Conservation (phyloP, 2,329 filamentous ascomycete genomes). For the Arachnomyces sp. region DNA sequence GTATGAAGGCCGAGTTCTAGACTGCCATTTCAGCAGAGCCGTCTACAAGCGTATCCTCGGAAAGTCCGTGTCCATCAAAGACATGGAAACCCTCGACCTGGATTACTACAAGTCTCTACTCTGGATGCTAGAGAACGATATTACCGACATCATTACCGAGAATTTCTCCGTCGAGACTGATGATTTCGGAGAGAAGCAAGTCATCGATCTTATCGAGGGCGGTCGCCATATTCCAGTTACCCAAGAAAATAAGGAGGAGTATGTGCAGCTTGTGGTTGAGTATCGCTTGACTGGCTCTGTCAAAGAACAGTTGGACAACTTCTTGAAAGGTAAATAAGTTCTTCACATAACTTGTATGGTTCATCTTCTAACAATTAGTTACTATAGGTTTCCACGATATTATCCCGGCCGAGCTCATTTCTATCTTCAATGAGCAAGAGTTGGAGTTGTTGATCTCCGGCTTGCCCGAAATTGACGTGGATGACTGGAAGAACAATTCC, state of each 20-base stretch:
- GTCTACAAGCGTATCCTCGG: conserved; percentile 97
- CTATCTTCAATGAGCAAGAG: conserved; percentile 98
- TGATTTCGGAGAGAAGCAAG: conserved; percentile 81
- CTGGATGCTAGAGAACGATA: conserved; percentile 98
- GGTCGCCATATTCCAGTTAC: conserved; percentile 90
- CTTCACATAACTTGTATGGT: background rate
- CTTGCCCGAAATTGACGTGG: conserved; percentile 91
- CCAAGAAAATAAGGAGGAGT: conserved; percentile 97
- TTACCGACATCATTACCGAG: conserved; percentile 94
- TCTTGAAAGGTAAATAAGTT: conserved; percentile 62
- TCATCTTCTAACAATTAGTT: conserved; percentile 22
- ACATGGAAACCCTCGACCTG: conserved; percentile 97
- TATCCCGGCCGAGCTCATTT: conserved; percentile 84
- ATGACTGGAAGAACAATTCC: conserved; percentile 98
- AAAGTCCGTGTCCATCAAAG: conserved; percentile 92
- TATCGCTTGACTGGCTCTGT: conserved; percentile 88
- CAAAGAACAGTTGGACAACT: conserved; percentile 86
- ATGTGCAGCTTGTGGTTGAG: conserved; percentile 88
- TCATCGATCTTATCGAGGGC: conserved; percentile 77
- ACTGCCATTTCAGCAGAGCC: conserved; percentile 97
- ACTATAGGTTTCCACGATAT: conserved; percentile 86
- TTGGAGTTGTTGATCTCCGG: conserved; percentile 93
- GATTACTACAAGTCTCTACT: conserved; percentile 98
- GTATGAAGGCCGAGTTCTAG: conserved; percentile 89
- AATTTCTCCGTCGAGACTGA: conserved; percentile 93